These are phyloP conservation scores for Colletotrichum kahawae DNA, from an alignment of 2,329 filamentous ascomycete species.

Conservation along the genomic window DNA sequence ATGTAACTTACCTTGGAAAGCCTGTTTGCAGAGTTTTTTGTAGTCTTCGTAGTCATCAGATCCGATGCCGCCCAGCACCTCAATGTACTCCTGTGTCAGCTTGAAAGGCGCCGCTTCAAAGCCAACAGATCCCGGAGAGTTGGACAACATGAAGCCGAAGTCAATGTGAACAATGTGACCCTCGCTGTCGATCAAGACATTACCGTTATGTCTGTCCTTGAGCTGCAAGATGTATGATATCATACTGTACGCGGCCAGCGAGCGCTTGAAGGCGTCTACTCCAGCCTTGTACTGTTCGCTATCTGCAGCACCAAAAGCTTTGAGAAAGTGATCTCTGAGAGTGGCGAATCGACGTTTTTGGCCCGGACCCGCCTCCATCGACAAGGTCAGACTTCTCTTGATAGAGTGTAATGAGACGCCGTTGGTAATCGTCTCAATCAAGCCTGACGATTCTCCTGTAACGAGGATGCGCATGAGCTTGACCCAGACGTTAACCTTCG, in stretches of 20 bases:
- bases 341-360: constrained; percentile 79
- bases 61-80: constrained; percentile 77
- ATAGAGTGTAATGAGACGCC: constrained; percentile 87
- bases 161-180: constrained; percentile 90
- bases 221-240: constrained; percentile 85
- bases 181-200: constrained; percentile 84
- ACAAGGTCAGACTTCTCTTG: constrained; percentile 80
- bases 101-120: constrained; percentile 91
- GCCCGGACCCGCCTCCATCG: constrained; percentile 69
- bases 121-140: constrained; percentile 82
- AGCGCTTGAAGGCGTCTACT: constrained; percentile 79
- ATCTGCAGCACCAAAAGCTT: constrained; percentile 75
- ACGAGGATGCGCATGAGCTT: constrained; percentile 88
- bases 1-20: constrained; percentile 72
- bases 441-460: constrained; percentile 81
- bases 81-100: constrained; percentile 84
- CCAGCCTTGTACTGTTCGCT: constrained; percentile 73
- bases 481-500: constrained; percentile 80
- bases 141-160: constrained; percentile 89
- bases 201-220: constrained; percentile 87
- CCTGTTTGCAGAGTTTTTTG: constrained; percentile 80
- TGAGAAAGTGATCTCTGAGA: constrained; percentile 80
- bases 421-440: constrained; percentile 89
- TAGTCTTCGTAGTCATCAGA: constrained; percentile 76
- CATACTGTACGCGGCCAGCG: constrained; percentile 84